Evolutionary conservation across 495 filamentous ascomycete species (phyloP).

Genomic region (Corynascus novoguineensis): DNA sequence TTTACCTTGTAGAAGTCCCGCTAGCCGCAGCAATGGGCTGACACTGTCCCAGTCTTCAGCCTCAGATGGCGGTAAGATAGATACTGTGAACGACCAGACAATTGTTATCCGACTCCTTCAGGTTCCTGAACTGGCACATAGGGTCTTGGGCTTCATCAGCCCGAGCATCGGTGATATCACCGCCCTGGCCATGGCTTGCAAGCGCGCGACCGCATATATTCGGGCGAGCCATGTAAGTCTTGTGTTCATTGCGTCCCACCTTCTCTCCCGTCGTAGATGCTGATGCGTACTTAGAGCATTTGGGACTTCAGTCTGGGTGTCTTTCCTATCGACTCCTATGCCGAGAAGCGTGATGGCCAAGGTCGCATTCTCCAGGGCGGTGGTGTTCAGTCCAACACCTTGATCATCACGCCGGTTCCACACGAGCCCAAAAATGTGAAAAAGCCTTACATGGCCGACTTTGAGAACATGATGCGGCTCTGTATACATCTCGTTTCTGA

Average conservation of each 20-base stretch:
- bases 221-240: neutral
- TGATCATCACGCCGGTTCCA: slow-evolving; percentile 12
- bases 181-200: slow-evolving; percentile 16
- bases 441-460: slow-evolving; percentile 14
- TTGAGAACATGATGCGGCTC: slow-evolving; percentile 5
- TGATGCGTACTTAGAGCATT: neutral
- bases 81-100: neutral
- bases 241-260: neutral
- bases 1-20: neutral
- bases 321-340: neutral
- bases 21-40: neutral
- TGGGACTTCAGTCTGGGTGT: slow-evolving; percentile 14
- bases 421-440: neutral
- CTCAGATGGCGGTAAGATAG: neutral
- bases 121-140: slow-evolving; percentile 4
- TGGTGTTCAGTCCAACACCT: slow-evolving; percentile 11
- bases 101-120: slow-evolving; percentile 5
- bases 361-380: neutral
- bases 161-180: slow-evolving; percentile 17
- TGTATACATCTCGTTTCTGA: neutral
- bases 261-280: neutral
- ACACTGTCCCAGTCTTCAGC: neutral
- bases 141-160: slow-evolving; percentile 3
- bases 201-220: neutral
- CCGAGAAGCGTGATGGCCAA: neutral